phyloP scores from a whole-genome alignment of 176 grass and related monocot genomes.

The Dendrocalamus sinicus region DNA sequence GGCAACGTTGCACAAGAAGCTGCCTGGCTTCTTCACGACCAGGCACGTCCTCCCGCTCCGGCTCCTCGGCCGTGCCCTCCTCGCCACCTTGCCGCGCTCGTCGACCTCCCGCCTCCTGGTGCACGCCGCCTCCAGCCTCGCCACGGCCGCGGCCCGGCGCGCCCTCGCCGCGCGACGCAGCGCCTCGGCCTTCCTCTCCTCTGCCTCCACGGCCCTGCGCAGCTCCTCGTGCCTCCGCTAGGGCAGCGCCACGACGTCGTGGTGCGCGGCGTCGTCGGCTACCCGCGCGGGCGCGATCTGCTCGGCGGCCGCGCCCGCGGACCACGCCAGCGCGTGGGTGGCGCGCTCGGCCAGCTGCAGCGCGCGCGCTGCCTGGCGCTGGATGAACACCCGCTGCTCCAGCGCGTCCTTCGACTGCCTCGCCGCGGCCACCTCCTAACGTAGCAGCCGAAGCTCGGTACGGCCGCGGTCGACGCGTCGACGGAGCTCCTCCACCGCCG shows the following conservation, averaged over 20 bases:
- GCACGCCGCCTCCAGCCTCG: conserved; percentile 33
- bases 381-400: conserved; percentile 41
- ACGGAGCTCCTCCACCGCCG: conserved; percentile 35
- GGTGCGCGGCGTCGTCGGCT: not conserved
- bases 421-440: conserved; percentile 30
- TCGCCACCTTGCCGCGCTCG: not conserved
- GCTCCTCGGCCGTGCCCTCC: not conserved
- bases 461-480: not conserved
- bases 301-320: conserved; percentile 21
- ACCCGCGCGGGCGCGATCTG: not conserved
- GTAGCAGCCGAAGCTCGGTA: conserved; percentile 31
- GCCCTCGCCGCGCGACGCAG: conserved; percentile 34
- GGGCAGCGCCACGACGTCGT: conserved; percentile 45
- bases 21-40: conserved; percentile 38
- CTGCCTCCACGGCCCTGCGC: conserved; percentile 14
- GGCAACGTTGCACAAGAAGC: not conserved
- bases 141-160: conserved; percentile 41
- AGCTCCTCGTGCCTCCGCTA: conserved; percentile 41
- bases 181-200: conserved; percentile 40
- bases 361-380: conserved; percentile 40
- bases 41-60: conserved; percentile 8
- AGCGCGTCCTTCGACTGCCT: conserved; percentile 30
- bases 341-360: conserved; percentile 46
- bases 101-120: conserved; percentile 27
- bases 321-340: conserved; percentile 42